Evolutionary conservation across 192 early-diverging fungal genomes (phyloP), one percentile per base, ranked within the genome.

Genomic region (Kappamyces sp.): DNA sequence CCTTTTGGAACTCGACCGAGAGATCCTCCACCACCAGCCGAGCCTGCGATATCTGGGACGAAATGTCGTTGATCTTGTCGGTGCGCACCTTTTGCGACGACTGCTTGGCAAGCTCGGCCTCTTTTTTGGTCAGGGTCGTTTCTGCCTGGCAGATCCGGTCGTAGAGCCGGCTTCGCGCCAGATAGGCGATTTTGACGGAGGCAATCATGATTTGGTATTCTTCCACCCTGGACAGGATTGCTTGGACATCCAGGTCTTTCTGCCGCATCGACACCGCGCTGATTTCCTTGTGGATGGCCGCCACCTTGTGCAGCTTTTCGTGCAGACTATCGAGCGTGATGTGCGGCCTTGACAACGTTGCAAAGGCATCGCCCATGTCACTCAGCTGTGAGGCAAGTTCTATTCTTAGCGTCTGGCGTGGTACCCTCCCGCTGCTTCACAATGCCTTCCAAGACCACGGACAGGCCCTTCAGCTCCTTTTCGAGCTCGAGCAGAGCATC

Each of bases 191-290:
- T 49, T 89, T 84, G 65, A 91, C 86, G 0, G 89, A 84, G 3
- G 82, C 86, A 60, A 92, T 89, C 59, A 88, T 77, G n/a, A 89
- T 84, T 65, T 93, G 79, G 65, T 95, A 89, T 66, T 94, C 92
- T 52, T 95, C 91, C 48, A 89, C 86, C 1, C 84, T 92, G 51
- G 84, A 76, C 67, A 84, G 84, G 52, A 93, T 69, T 3, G 86
- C 74, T 5, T 81, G 55, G 38, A 93, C 78, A 69, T 94, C 91
- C 44, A 77, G 74, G 3, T 83, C 79, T 10, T 83, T 82, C 80
- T 82, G 65, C 49, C 78, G 74, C 48, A 85, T 86, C 60, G 90
- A 89, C 38, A 94, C 61, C 43, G 84, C 86, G 67, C 77, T 84
- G 60, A 94, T 82, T 50, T 82, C 73, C 59, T 87, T 85, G 62